Conservation (phyloP, 2,329 filamentous ascomycete genomes). For the Apiospora koreana region DNA sequence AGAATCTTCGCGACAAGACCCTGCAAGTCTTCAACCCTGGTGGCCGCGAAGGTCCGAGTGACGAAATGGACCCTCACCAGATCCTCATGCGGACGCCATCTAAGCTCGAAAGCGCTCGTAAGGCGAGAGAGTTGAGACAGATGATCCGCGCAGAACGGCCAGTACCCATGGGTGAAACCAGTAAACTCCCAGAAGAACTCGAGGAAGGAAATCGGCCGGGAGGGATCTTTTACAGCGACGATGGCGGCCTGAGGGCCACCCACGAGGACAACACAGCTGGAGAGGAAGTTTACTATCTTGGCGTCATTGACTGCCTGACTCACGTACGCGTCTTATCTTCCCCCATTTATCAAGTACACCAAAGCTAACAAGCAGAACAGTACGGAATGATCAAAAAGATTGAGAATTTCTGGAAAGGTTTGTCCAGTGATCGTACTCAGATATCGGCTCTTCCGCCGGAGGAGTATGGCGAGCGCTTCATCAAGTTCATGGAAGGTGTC, state of each 20-base stretch:
- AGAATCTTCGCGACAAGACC: constrained; percentile 87
- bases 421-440: constrained; percentile 78
- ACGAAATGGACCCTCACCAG: constrained; percentile 61
- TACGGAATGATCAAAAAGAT: constrained; percentile 94
- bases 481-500: constrained; percentile 86
- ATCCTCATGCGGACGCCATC: constrained; percentile 86
- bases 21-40: constrained; percentile 92
- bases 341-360: not conserved
- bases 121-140: constrained; percentile 86
- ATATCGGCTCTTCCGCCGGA: constrained; percentile 92
- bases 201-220: constrained; percentile 70
- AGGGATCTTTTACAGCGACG: constrained; percentile 88
- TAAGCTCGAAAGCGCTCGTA: constrained; percentile 86
- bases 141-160: constrained; percentile 92
- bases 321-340: constrained; percentile 65
- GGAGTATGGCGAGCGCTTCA: constrained; percentile 89
- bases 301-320: constrained; percentile 97
- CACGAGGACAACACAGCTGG: constrained; percentile 84
- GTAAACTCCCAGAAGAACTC: constrained; percentile 87
- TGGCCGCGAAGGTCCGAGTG: constrained; percentile 58
- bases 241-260: constrained; percentile 90
- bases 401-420: constrained; percentile 95
- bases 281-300: constrained; percentile 95
- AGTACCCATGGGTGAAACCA: constrained; percentile 83
- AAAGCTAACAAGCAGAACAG: constrained; percentile 42